Conservation (phyloP, 208 protist genomes). For the Trypanosoma lewisi region DNA sequence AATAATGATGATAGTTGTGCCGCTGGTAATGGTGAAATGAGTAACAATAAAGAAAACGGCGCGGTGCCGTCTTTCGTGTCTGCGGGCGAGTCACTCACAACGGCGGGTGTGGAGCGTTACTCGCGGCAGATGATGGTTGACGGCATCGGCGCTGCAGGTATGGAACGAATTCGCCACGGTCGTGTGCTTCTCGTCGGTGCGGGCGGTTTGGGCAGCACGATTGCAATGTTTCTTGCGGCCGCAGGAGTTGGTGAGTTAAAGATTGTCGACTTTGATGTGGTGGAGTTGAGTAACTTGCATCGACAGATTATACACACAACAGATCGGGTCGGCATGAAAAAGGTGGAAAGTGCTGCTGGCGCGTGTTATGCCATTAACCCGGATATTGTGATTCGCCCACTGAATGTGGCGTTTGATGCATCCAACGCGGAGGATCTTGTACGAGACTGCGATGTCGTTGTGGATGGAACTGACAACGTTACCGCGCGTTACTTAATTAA, state of each 20-base stretch:
- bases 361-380: slow-evolving; percentile 75
- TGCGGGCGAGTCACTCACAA: slow-evolving; percentile 37
- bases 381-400: slow-evolving; percentile 30
- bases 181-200: slow-evolving; percentile 91
- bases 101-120: slow-evolving; percentile 80
- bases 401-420: slow-evolving; percentile 40
- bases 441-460: slow-evolving; percentile 77
- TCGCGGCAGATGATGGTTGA: slow-evolving; percentile 88
- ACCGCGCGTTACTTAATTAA: slow-evolving; percentile 93
- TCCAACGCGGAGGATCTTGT: slow-evolving; percentile 81
- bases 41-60: not conserved
- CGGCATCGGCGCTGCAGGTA: slow-evolving; percentile 75
- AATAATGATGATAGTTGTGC: not conserved
- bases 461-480: slow-evolving; percentile 94
- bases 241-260: slow-evolving; percentile 89
- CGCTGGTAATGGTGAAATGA: not conserved
- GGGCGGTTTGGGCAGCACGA: slow-evolving; percentile 93
- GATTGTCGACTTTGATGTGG: slow-evolving; percentile 92
- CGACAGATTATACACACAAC: slow-evolving; percentile 93
- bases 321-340: slow-evolving; percentile 48
- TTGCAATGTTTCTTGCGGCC: slow-evolving; percentile 90
- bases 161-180: slow-evolving; percentile 51
- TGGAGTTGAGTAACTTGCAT: slow-evolving; percentile 93
- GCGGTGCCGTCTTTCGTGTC: slow-evolving; percentile 17
- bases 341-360: slow-evolving; percentile 80